phyloP scores from a whole-genome alignment of 2,329 filamentous ascomycete genomes.

The Blastomyces emzantsi region DNA sequence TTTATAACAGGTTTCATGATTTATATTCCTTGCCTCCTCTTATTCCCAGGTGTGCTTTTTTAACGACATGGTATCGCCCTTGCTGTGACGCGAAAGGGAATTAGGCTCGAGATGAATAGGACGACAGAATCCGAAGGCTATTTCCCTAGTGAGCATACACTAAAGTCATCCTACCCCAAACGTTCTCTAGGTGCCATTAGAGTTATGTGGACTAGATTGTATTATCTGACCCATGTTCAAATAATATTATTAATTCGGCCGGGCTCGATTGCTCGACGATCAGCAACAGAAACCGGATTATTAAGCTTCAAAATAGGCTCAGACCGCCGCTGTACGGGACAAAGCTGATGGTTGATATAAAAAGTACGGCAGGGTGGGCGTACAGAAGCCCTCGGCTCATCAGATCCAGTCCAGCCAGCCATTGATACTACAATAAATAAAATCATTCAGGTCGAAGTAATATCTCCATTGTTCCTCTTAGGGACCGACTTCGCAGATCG shows the following conservation, averaged over 20 bases:
- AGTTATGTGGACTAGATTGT: background rate
- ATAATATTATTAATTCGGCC: background rate
- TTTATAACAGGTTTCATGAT: background rate
- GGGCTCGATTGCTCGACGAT: background rate
- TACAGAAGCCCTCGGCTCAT: background rate
- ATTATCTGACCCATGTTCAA: background rate
- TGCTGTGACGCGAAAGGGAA: background rate
- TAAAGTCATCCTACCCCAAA: too few species aligned
- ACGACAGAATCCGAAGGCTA: too few species aligned
- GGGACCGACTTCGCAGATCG: background rate
- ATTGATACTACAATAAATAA: too few species aligned
- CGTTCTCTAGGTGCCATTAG: too few species aligned
- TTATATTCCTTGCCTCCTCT: background rate
- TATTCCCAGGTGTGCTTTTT: background rate
- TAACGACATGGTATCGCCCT: background rate
- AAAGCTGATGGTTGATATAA: background rate
- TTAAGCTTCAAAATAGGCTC: background rate
- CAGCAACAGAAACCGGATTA: background rate
- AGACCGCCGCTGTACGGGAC: background rate
- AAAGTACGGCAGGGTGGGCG: background rate
- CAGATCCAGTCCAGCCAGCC: background rate
- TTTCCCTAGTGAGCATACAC: too few species aligned
- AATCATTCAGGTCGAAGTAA: background rate
- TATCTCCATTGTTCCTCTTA: background rate
- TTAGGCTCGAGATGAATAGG: background rate